Evolutionary conservation across 345 rosid genomes (phyloP).

Genomic region (Reutealis trisperma): DNA sequence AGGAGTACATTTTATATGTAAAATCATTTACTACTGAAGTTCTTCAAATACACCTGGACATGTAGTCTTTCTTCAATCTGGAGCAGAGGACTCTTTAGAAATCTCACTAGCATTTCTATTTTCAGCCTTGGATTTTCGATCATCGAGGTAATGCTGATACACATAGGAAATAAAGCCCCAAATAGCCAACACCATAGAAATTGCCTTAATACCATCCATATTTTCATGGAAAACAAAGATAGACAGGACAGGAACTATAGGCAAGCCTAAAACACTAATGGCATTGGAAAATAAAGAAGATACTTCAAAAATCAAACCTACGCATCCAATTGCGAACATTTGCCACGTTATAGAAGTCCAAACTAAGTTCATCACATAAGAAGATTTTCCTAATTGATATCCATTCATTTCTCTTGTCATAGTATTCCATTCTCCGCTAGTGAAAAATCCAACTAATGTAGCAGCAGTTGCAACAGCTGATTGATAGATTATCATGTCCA

Average conservation of each 20-base stretch:
- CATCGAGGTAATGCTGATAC: constrained; percentile 64
- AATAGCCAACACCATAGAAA: constrained; percentile 58
- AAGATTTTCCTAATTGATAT: constrained; percentile 41
- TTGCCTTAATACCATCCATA: constrained; percentile 62
- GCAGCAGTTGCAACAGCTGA: constrained; percentile 38
- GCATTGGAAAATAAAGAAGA: constrained; percentile 60
- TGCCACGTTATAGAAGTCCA: constrained; percentile 51
- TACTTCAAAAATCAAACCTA: constrained; percentile 58
- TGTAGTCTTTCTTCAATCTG: neutral
- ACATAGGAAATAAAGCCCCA: constrained; percentile 64
- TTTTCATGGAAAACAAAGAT: constrained; percentile 49
- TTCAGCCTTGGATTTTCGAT: neutral
- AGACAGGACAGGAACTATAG: constrained; percentile 58
- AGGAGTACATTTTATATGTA: too few species aligned
- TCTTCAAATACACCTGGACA: neutral
- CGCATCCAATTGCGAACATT: constrained; percentile 42
- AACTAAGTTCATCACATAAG: constrained; percentile 48
- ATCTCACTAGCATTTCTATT: neutral
- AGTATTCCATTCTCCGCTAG: constrained; percentile 55
- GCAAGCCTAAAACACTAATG: constrained; percentile 46
- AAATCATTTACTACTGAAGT: too few species aligned
- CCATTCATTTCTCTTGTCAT: constrained; percentile 45
- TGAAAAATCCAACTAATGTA: constrained; percentile 46
- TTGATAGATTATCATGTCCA: constrained; percentile 48
- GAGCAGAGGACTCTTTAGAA: neutral